Base-by-base conservation (phyloP, 2,329 filamentous ascomycete species). In the Aureobasidium sp. region DNA sequence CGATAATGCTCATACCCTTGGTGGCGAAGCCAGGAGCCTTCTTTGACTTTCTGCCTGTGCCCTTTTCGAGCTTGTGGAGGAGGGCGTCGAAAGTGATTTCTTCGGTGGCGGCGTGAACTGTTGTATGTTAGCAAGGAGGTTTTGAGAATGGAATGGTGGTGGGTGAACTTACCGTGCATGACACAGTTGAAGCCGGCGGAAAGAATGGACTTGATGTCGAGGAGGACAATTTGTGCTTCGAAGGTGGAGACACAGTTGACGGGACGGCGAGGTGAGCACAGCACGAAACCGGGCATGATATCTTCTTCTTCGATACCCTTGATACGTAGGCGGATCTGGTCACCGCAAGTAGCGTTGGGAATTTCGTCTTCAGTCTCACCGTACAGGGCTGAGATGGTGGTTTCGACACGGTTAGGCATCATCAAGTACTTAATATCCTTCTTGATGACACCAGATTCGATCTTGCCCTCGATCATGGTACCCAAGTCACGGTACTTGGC, bases 231-330 rank as follows among this genome's bases (percentile, higher is more conserved):
- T 78, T 99, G 95, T 3, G 94, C 95, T 78, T 99, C 95, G 68
- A 99, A 99, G 54, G 87, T 81, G 57, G 82, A 78, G 41, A 99
- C 95, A 70, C 87, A 93, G 79, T 99, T 91, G 27, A 97, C 94
- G 36, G 94, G 84, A 67, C 94, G 87, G 81, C 95, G 96, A 21
- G 91, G 90, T 36, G 91, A 96, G 80, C 94, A 97, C 57, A 99
- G 84, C 64, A 99, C 95, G 73, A 97, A 99, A 9, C 94, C 94
- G 0, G 93, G 93, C 66, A 93, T 79, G 68, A 99, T 90, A 68
- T 99, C 94, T 78, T 99, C 95, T 78, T 99, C 94, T 79, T 99
- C 95, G 14, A 96, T 89, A 68, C 94, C 94, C 71, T 94, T 89
- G 68, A 99, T 84, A 66, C 94, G 90, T 69, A 97, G 79, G 62